Conservation (phyloP, 108 stramenopile genomes). For the Nitzschia inconspicua region DNA sequence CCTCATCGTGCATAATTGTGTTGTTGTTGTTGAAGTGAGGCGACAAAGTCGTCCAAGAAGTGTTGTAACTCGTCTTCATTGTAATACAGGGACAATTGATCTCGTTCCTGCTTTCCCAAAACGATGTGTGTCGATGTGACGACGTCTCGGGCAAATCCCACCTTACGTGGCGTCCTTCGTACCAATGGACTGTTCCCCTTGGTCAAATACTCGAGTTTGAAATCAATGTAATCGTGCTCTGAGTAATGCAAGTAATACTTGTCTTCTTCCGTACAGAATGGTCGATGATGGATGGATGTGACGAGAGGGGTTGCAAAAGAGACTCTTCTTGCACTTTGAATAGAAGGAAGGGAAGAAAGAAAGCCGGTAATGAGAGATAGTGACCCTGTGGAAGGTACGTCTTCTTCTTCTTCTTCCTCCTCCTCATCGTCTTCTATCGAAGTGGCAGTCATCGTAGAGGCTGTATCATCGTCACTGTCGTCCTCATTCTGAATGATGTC, state of each 20-base stretch:
- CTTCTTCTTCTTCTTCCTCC: too few species aligned
- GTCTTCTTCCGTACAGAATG: slow-evolving; percentile 6
- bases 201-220: slow-evolving; percentile 20
- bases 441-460: too few species aligned
- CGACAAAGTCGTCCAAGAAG: slow-evolving; percentile 22
- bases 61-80: slow-evolving; percentile 19
- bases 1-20: too few species aligned
- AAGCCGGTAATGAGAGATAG: too few species aligned
- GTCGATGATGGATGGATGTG: slow-evolving; percentile 12
- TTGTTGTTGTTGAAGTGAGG: slow-evolving; percentile 2
- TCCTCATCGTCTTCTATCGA: too few species aligned
- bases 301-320: slow-evolving; percentile 13
- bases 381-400: too few species aligned
- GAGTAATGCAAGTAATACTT: slow-evolving; percentile 26
- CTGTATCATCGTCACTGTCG: too few species aligned
- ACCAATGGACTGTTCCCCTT: neutral
- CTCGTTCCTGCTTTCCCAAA: neutral
- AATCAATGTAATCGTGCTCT: slow-evolving; percentile 24
- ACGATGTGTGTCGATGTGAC: slow-evolving; percentile 9
- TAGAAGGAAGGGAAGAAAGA: too few species aligned
- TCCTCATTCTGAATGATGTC: too few species aligned
- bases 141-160: slow-evolving; percentile 15
- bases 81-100: slow-evolving; percentile 8
- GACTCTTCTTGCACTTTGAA: too few species aligned
- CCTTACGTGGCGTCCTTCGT: slow-evolving; percentile 11